These are phyloP conservation scores for Cryptosporidium parvum DNA, from an alignment of 169 alveolate species.

Conservation along the genomic window DNA sequence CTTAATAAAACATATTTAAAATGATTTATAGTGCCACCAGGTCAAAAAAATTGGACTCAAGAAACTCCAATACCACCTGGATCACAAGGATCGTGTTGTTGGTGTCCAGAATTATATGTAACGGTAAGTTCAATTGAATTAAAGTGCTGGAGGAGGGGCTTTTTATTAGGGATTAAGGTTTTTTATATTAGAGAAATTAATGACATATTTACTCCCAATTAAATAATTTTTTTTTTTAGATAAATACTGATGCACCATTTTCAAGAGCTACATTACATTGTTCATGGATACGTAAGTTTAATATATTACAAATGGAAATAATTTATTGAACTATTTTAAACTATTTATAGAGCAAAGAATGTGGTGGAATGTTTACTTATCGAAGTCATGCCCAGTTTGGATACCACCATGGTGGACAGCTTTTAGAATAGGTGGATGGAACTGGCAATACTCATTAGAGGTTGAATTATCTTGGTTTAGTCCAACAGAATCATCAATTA, in stretches of 20 bases:
- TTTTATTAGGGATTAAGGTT: not conserved
- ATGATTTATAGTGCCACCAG: constrained; percentile 58
- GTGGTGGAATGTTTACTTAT: constrained; percentile 77
- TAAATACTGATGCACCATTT: constrained; percentile 72
- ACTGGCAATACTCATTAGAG: constrained; percentile 69
- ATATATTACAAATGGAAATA: not conserved
- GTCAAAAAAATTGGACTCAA: constrained; percentile 70
- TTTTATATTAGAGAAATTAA: not conserved
- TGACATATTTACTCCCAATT: not conserved
- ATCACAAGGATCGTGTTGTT: constrained; percentile 69
- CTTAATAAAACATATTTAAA: not conserved
- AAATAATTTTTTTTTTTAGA: not conserved
- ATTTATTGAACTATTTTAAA: not conserved
- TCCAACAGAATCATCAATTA: constrained; percentile 53
- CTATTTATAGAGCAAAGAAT: constrained; percentile 54
- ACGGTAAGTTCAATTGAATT: constrained; percentile 19
- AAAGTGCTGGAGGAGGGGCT: not conserved
- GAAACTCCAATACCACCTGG: constrained; percentile 75
- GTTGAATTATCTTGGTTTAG: constrained; percentile 72
- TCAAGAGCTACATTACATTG: constrained; percentile 74
- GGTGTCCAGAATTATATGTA: constrained; percentile 75
- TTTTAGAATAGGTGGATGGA: constrained; percentile 75
- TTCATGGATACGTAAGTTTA: constrained; percentile 75
- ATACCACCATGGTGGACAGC: constrained; percentile 77
- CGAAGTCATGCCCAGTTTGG: constrained; percentile 74